Conservation (phyloP, 177 flowering plant species). For the Vitis hybrid region DNA sequence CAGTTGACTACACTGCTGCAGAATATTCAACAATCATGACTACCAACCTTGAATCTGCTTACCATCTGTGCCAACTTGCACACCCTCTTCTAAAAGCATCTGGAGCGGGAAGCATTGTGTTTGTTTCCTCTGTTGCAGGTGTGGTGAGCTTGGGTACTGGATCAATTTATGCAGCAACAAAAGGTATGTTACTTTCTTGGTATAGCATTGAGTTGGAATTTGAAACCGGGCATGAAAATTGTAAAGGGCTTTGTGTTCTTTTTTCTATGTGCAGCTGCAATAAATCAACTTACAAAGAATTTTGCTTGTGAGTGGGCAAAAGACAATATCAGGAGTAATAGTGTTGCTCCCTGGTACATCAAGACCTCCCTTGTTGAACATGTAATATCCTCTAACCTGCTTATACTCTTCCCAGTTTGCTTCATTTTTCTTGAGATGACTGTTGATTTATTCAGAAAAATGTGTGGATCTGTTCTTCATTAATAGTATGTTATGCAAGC, state of each 20-base stretch:
- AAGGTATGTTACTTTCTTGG: constrained; percentile 29
- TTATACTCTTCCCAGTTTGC: background rate
- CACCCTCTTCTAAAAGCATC: constrained; percentile 60
- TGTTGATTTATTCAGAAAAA: background rate
- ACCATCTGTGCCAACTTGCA: constrained; percentile 51
- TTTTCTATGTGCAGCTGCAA: constrained; percentile 35
- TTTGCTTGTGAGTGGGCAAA: constrained; percentile 65
- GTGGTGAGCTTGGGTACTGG: constrained; percentile 29
- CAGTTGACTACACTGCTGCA: constrained; percentile 42
- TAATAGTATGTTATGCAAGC: too few relatives aligned
- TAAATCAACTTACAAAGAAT: constrained; percentile 52
- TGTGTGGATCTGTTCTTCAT: too few relatives aligned
- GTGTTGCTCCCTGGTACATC: constrained; percentile 52
- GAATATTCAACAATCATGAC: constrained; percentile 38
- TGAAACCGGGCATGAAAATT: background rate
- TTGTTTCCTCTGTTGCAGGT: constrained; percentile 66
- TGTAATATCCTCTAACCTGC: constrained; percentile 20
- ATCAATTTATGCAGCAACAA: constrained; percentile 49
- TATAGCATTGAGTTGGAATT: background rate
- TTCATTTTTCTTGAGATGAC: background rate
- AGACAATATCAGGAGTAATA: constrained; percentile 47
- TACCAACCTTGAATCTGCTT: constrained; percentile 55
- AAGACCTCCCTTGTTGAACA: constrained; percentile 40
- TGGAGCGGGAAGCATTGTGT: constrained; percentile 54
- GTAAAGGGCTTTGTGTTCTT: background rate